Evolutionary conservation across 352 stramenopile species (phyloP).

Genomic region (Pythium rhizo-oryzae): DNA sequence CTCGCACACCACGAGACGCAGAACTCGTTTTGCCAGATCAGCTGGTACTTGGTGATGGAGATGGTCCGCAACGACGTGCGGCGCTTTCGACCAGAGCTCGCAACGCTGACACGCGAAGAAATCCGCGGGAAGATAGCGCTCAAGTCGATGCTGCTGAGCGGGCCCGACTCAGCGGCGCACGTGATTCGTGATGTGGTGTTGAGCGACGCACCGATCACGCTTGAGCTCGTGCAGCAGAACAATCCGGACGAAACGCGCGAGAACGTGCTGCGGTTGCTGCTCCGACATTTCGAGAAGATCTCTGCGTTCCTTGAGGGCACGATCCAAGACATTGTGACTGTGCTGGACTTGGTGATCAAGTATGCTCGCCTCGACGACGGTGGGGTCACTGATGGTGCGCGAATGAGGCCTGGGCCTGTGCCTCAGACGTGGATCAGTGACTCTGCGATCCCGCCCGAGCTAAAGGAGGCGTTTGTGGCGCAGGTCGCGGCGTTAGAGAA

Average conservation of each 20-base stretch:
- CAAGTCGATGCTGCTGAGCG: not conserved
- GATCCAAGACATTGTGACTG: not conserved
- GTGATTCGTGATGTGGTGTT: not conserved
- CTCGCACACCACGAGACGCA: not conserved
- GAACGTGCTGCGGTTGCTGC: not conserved
- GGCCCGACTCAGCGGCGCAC: not conserved
- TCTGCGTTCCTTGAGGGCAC: not conserved
- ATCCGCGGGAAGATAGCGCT: not conserved
- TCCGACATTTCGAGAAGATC: not conserved
- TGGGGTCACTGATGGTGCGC: not conserved
- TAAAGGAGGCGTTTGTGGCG: slow-evolving; percentile 32
- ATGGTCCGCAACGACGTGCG: not conserved
- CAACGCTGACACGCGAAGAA: not conserved
- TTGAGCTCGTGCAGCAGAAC: not conserved
- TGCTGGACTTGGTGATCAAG: slow-evolving; percentile 1
- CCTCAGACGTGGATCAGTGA: slow-evolving; percentile 33
- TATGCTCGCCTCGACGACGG: not conserved
- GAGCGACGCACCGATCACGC: not conserved
- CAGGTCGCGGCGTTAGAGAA: slow-evolving; percentile 37
- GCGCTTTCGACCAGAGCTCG: not conserved
- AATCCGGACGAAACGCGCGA: slow-evolving; percentile 2
- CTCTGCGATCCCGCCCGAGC: slow-evolving; percentile 18
- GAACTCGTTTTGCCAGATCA: slow-evolving; percentile 12
- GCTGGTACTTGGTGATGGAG: slow-evolving; percentile 9
- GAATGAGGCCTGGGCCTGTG: slow-evolving; percentile 2